Base-by-base conservation (phyloP, 495 filamentous ascomycete genomes). In the Neurospora pannonica region DNA sequence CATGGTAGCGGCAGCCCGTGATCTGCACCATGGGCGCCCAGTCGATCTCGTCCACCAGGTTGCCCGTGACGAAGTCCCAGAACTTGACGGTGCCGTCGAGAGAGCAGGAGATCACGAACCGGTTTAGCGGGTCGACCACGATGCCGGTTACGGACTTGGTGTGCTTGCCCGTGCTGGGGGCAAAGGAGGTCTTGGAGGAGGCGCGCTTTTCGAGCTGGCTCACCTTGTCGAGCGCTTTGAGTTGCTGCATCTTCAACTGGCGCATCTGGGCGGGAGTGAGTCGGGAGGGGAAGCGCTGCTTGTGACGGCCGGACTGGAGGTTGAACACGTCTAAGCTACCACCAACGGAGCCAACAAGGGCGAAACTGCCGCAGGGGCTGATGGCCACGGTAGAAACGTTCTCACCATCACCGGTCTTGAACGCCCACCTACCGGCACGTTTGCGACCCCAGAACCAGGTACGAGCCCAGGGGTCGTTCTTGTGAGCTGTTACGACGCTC, bases 371-470 rank as follows among this genome's bases (percentile, higher is more conserved):
- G 82, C 96, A 98, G 11, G 92, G 88, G 40, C 93, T 96, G 73
- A 98, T 90, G 4, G 93, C 89, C 19, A 99, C 95, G 39, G 91
- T 93, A 80, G 92, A 94, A 39, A 97, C 96, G 77, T 94, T 88
- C 3, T 89, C 90, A 24, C 90, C 89, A 84, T 99, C 96, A 38
- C 89, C 89, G 2, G 94, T 97, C 75, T 92, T 90, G 76, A 98
- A 94, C 2, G 91, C 90, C 96, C 96, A 99, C 72, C 96, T 89
- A 24, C 96, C 96, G 48, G 95, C 94, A 76, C 91, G 90, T 78
- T 95, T 97, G 75, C 93, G 90, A 19, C 95, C 95, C 93, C 97
- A 97, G 84, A 98, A 98, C 96, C 96, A 99, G 31, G 95, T 97
- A 48, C 96, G 87, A 43, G 93, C 96, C 77, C 87, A 92, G 70